Evolutionary conservation across 768 basidiomycete genomes (phyloP).

Genomic region (Termitomyces sp.): DNA sequence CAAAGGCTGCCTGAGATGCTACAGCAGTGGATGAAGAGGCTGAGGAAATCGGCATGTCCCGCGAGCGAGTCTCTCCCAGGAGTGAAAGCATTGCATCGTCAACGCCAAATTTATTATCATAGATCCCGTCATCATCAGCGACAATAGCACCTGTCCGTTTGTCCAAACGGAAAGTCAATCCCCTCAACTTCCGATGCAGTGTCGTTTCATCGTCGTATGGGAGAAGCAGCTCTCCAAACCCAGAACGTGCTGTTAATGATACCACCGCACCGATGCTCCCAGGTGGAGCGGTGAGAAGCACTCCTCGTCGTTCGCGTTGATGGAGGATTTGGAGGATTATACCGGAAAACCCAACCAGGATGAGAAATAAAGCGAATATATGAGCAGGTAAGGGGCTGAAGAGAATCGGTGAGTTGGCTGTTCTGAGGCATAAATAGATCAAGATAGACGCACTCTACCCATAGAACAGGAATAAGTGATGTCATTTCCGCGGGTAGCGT

Average conservation of each 20-base stretch:
- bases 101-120: constrained; percentile 20
- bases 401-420: not conserved
- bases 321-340: constrained; percentile 47
- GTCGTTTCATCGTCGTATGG: constrained; percentile 53
- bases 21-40: constrained; percentile 16
- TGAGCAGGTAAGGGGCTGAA: constrained; percentile 54
- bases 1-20: constrained; percentile 23
- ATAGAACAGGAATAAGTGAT: constrained; percentile 46
- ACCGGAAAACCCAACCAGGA: constrained; percentile 49
- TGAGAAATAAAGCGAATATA: constrained; percentile 45
- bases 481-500: constrained; percentile 39
- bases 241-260: constrained; percentile 58
- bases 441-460: constrained; percentile 51
- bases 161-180: constrained; percentile 55
- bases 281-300: constrained; percentile 54
- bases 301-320: constrained; percentile 41
- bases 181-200: constrained; percentile 48
- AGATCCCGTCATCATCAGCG: constrained; percentile 45
- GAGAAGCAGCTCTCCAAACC: constrained; percentile 58
- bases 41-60: constrained; percentile 12
- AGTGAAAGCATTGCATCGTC: constrained; percentile 41
- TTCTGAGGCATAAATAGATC: not conserved
- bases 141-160: constrained; percentile 60
- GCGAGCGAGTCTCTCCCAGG: constrained; percentile 25
- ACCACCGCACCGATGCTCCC: constrained; percentile 59